Percentiles rank a stretch among this genome's conserved stretches.
These are phyloP conservation scores for Vaccinium vitisidaea DNA, from an alignment of 148 eudicot species.

Conservation along the genomic window DNA sequence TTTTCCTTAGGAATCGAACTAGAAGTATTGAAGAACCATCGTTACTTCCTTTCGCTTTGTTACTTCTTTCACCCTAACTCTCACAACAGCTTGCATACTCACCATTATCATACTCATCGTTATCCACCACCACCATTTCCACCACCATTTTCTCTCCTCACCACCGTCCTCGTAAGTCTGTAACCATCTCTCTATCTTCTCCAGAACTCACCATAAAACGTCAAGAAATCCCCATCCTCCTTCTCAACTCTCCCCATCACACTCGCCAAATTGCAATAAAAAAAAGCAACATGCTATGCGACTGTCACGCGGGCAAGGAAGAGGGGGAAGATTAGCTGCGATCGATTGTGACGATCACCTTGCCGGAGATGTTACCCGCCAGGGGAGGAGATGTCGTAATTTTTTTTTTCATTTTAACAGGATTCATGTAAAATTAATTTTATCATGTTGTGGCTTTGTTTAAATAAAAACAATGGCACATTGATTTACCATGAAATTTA, in stretches of 20 bases:
- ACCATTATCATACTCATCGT: constrained; percentile 86
- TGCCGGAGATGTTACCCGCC: constrained; percentile 45
- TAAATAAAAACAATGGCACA: too few relatives aligned
- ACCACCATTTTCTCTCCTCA: constrained; percentile 42
- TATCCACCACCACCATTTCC: constrained; percentile 29
- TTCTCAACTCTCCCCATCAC: constrained; percentile 26
- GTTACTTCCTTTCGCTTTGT: constrained; percentile 25
- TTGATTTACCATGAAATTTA: too few relatives aligned
- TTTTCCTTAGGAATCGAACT: constrained; percentile 24
- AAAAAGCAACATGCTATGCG: constrained; percentile 25
- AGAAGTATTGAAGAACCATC: background rate
- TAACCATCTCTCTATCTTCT: constrained; percentile 41
- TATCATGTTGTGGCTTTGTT: too few relatives aligned
- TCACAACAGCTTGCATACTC: constrained; percentile 79
- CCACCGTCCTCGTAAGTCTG: constrained; percentile 39
- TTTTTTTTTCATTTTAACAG: too few relatives aligned
- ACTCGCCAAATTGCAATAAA: constrained; percentile 23
- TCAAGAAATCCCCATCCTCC: constrained; percentile 48
- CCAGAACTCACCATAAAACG: constrained; percentile 62
- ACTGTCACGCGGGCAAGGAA: constrained; percentile 20
- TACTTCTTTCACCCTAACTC: constrained; percentile 59
- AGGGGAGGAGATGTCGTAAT: constrained; percentile 21
- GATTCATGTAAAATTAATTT: too few relatives aligned
- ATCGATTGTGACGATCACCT: constrained; percentile 50
- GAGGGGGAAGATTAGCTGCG: constrained; percentile 21